These are phyloP conservation scores for Candida labiduridarum DNA, from an alignment of 1,139 yeast species.

Conservation along the genomic window DNA sequence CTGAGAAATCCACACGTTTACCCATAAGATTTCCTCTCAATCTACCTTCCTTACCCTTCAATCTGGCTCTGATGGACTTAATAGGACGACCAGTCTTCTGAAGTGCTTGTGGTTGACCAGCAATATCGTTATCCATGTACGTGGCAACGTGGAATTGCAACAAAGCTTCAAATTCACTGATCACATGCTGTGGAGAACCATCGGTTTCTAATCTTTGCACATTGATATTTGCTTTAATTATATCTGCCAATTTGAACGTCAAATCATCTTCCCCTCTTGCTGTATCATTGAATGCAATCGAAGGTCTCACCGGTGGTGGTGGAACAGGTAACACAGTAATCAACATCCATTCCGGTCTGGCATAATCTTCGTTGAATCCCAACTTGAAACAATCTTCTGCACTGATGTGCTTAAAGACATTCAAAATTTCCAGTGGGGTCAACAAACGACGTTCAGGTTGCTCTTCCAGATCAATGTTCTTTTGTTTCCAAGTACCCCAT, in stretches of 20 bases:
- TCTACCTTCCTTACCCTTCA: constrained; percentile 99
- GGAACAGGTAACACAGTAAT: constrained; percentile 98
- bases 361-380: constrained; percentile 94
- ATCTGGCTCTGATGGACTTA: constrained; percentile 96
- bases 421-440: constrained; percentile 85
- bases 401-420: constrained; percentile 89
- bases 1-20: constrained; percentile 98
- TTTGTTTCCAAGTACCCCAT: constrained; percentile 97
- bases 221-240: constrained; percentile 91
- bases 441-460: constrained; percentile 92
- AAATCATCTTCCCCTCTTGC: constrained; percentile 99
- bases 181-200: constrained; percentile 98
- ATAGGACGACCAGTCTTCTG: constrained; percentile 99
- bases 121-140: constrained; percentile 98
- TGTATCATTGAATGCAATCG: constrained; percentile 97
- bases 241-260: constrained; percentile 96
- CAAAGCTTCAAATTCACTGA: constrained; percentile 93
- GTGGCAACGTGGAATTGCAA: constrained; percentile 99
- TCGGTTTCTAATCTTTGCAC: constrained; percentile 96
- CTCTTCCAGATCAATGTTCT: constrained; percentile 73
- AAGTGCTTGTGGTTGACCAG: constrained; percentile 99
- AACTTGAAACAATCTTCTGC: constrained; percentile 78
- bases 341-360: constrained; percentile 98
- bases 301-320: constrained; percentile 99
- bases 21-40: constrained; percentile 99